phyloP scores from a whole-genome alignment of 139 green algal species.

The Chloropicon primus region DNA sequence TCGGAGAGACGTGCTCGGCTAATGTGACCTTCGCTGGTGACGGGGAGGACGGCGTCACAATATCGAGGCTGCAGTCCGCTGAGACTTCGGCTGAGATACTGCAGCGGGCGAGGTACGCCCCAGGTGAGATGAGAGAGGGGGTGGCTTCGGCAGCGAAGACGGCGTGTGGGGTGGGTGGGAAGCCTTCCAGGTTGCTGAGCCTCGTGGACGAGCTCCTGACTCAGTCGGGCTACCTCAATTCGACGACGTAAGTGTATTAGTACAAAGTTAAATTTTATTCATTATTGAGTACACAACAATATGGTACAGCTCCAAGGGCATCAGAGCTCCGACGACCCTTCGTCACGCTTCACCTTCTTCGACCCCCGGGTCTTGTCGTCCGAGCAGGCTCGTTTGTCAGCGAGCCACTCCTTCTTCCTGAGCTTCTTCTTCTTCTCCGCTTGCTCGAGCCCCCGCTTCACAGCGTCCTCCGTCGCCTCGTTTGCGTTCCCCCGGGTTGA shows the following conservation, averaged over 20 bases:
- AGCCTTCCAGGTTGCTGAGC: neutral
- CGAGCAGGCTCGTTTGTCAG: neutral
- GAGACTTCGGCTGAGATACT: neutral
- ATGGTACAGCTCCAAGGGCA: neutral
- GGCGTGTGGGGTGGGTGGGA: too few relatives aligned
- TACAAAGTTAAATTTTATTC: too few relatives aligned
- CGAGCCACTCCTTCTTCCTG: neutral
- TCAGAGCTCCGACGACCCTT: neutral
- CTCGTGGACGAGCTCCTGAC: neutral
- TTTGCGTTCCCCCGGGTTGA: neutral
- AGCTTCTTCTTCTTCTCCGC: neutral
- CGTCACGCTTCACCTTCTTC: neutral
- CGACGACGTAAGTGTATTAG: too few relatives aligned
- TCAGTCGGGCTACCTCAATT: neutral
- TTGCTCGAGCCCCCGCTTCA: neutral
- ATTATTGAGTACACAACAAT: neutral
- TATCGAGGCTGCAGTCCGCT: neutral
- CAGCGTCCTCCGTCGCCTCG: neutral
- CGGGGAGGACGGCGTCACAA: neutral
- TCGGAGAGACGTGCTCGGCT: conserved; percentile 19
- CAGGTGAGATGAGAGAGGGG: neutral
- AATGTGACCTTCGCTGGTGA: neutral
- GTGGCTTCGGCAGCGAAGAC: neutral
- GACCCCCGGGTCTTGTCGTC: too few relatives aligned
- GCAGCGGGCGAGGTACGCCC: neutral